Evolutionary conservation across 116 monocot species (phyloP).

Genomic region (Cymodocea nodosa): DNA sequence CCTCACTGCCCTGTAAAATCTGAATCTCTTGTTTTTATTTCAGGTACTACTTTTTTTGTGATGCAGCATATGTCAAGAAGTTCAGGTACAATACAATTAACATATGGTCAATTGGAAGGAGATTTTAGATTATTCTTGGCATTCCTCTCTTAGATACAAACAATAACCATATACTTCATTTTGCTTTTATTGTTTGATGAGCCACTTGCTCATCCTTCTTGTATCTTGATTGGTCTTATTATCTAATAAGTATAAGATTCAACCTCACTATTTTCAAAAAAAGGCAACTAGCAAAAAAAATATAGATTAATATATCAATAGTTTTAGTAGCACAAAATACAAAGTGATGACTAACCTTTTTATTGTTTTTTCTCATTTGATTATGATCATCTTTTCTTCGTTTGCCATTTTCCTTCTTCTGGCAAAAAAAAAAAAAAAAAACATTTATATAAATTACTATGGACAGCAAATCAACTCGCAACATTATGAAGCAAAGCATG

Average conservation of each 20-base stretch:
- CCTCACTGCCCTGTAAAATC: constrained; percentile 61
- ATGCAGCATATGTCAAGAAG: not conserved
- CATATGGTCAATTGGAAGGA: not conserved
- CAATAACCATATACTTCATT: not conserved
- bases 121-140: not conserved
- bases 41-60: not conserved
- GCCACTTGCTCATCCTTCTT: too few relatives aligned
- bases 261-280: too few relatives aligned
- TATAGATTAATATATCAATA: too few relatives aligned
- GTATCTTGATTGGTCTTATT: too few relatives aligned
- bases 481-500: not conserved
- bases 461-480: not conserved
- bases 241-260: too few relatives aligned
- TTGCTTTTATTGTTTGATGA: too few relatives aligned
- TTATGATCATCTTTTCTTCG: constrained; percentile 2
- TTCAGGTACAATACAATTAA: not conserved
- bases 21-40: constrained; percentile 5
- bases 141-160: not conserved
- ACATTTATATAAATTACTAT: not conserved
- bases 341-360: constrained; percentile 14
- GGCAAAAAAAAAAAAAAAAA: constrained; percentile 3
- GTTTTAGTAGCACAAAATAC: too few relatives aligned
- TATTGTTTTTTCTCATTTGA: constrained; percentile 16
- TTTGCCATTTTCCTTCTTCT: constrained; percentile 23
- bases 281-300: too few relatives aligned